Base-by-base conservation (phyloP, 176 grass and related monocot species). In the Oryza punctata region DNA sequence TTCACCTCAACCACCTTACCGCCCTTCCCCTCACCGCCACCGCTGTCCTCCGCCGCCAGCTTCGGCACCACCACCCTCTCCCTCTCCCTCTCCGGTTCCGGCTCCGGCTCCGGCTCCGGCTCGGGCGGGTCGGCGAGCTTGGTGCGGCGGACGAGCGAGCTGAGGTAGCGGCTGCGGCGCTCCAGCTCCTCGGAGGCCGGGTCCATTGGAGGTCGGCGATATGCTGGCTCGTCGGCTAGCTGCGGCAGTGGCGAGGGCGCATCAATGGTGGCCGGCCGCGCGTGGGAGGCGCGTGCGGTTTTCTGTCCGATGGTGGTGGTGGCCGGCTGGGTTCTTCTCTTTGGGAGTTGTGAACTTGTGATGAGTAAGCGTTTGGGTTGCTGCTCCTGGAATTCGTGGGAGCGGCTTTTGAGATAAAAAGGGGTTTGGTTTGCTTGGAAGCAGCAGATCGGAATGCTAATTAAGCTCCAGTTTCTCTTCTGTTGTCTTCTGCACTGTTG, bases 91-190 rank as follows among this genome's bases (percentile, higher is more conserved):
- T 29, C 38, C 46, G 19, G 24, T 57, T 78, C 47, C 24, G 3
- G 16, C 65, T 64, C 59, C 0, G 45, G 67, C 65, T 64, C 59
- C 0, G 45, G 67, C 79, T 80, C 57, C 0, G 73, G 79, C 67
- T 80, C 37, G 2, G 72, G 83, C 18, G 75, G 83, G 38, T 97
- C 92, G 29, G 57, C 12, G 35, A 98, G 64, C 79, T 77, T 94
- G 78, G 95, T 88, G 65, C 95, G 92, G 86, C 85, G 84, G 81
- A 98, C 91, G 21, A 97, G 88, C 33, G 92, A 81, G 71, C 86
- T 93, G 67, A 97, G 88, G 85, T 94, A 94, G 60, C 84, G 90
- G 75, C 92, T 97, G 27, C 95, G 90, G 41, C 90, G 88, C 84
- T 97, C 92, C 14, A 98, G 95, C 88, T 98, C 95, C 54, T 91